phyloP scores from a whole-genome alignment of 371 early-diverging fungal species.

The Mortierella sp. region DNA sequence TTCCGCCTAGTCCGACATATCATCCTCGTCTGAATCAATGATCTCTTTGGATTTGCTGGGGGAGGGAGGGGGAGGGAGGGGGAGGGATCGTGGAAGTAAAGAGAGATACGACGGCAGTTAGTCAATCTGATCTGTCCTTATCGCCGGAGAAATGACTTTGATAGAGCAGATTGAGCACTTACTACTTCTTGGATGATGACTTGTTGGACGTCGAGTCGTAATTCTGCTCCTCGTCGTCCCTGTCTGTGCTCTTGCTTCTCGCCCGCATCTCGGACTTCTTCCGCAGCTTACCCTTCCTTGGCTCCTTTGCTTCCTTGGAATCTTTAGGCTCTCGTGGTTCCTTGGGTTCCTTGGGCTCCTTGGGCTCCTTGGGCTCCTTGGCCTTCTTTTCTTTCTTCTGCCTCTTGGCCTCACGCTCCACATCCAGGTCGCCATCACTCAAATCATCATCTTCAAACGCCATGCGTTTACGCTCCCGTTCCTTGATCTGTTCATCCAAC shows the following conservation, averaged over 20 bases:
- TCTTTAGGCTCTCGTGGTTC: constrained; percentile 49
- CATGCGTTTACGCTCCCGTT: constrained; percentile 53
- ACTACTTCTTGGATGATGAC: constrained; percentile 44
- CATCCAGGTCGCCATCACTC: constrained; percentile 38
- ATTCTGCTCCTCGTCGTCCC: constrained; percentile 34
- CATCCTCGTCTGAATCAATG: constrained; percentile 49
- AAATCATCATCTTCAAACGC: constrained; percentile 43
- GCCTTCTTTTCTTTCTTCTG: constrained; percentile 51
- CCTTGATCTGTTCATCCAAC: constrained; percentile 49
- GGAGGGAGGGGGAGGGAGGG: neutral
- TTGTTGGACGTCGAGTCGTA: constrained; percentile 26
- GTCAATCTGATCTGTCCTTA: no score
- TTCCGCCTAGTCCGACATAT: constrained; percentile 34
- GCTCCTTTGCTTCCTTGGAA: constrained; percentile 41
- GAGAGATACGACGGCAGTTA: no score
- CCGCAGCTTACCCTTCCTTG: constrained; percentile 50
- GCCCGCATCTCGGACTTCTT: constrained; percentile 51
- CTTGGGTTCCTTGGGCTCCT: constrained; percentile 28
- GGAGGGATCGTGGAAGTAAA: neutral
- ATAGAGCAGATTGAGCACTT: no score
- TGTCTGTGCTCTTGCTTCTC: constrained; percentile 32
- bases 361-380: constrained; percentile 49
- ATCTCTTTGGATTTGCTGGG: constrained; percentile 52
- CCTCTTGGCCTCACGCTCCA: constrained; percentile 36
- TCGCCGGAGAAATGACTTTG: neutral